phyloP scores from a whole-genome alignment of 2,329 filamentous ascomycete species.

The Colletotrichum lupini region DNA sequence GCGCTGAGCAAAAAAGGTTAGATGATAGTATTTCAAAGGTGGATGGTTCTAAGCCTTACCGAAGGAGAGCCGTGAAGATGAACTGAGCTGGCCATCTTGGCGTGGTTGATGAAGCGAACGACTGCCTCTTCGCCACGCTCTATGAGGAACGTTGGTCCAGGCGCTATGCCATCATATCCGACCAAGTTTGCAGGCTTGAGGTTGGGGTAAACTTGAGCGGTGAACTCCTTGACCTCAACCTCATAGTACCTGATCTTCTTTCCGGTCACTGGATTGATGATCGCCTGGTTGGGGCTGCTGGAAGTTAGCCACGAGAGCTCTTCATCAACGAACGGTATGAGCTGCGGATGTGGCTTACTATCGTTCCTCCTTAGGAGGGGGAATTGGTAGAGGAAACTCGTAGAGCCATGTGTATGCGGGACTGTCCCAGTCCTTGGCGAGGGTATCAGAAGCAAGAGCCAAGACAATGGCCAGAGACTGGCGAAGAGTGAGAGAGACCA shows the following conservation, averaged over 20 bases:
- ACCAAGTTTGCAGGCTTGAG: conserved; percentile 37
- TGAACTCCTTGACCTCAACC: conserved; percentile 40
- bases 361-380: conserved; percentile 54
- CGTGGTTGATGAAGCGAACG: conserved; percentile 60
- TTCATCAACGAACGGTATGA: accelerated
- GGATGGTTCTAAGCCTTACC: conserved; percentile 18
- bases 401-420: conserved; percentile 33
- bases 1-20: conserved; percentile 38
- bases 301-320: not conserved
- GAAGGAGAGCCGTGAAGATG: conserved; percentile 63
- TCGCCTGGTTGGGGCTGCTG: conserved; percentile 28
- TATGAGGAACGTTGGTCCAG: conserved; percentile 60
- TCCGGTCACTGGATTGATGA: conserved; percentile 44
- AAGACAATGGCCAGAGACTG: conserved; percentile 30
- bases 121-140: conserved; percentile 58
- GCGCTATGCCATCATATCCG: conserved; percentile 61
- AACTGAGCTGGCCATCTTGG: conserved; percentile 50
- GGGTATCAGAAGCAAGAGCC: conserved; percentile 20
- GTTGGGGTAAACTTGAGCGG: conserved; percentile 40
- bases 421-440: conserved; percentile 35
- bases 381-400: conserved; percentile 36
- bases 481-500: conserved; percentile 31
- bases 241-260: conserved; percentile 44
- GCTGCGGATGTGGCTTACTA: conserved; percentile 41
- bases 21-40: not conserved